Evolutionary conservation across 2,329 filamentous ascomycete species (phyloP).

Genomic region (Cytospora paraplurivora): DNA sequence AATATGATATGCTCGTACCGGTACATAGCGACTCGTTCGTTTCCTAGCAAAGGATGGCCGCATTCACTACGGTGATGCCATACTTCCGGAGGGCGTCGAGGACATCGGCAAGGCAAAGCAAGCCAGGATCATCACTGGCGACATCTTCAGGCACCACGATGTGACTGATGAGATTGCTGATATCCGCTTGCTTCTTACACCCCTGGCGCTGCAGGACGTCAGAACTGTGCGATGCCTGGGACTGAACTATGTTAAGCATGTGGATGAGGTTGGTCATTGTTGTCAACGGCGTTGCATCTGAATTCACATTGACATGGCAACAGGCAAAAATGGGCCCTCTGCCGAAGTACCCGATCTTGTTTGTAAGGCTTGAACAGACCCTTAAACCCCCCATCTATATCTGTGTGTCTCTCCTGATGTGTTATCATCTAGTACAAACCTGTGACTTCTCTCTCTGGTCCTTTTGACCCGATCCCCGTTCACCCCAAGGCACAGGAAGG

Average conservation of each 20-base stretch:
- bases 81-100: slow-evolving; percentile 61
- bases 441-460: slow-evolving; percentile 64
- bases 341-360: slow-evolving; percentile 72
- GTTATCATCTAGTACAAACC: slow-evolving; percentile 60
- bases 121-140: slow-evolving; percentile 64
- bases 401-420: neutral
- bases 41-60: slow-evolving; percentile 72
- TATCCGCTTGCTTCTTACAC: slow-evolving; percentile 61
- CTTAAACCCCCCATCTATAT: slow-evolving; percentile 15
- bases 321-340: slow-evolving; percentile 59
- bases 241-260: slow-evolving; percentile 73
- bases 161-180: slow-evolving; percentile 64
- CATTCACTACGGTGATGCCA: slow-evolving; percentile 73
- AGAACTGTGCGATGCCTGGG: slow-evolving; percentile 70
- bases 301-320: neutral
- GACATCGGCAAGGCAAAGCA: slow-evolving; percentile 63
- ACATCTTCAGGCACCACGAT: slow-evolving; percentile 65
- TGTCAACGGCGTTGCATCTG: neutral
- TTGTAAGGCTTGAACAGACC: slow-evolving; percentile 46
- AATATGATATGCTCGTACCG: slow-evolving; percentile 11
- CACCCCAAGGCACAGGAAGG: slow-evolving; percentile 65
- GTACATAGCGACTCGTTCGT: slow-evolving; percentile 65
- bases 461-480: slow-evolving; percentile 67
- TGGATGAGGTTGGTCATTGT: slow-evolving; percentile 56
- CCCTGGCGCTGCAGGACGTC: slow-evolving; percentile 63